phyloP scores from a whole-genome alignment of 192 early-diverging fungal genomes.

The Dimargaris verticillata region DNA sequence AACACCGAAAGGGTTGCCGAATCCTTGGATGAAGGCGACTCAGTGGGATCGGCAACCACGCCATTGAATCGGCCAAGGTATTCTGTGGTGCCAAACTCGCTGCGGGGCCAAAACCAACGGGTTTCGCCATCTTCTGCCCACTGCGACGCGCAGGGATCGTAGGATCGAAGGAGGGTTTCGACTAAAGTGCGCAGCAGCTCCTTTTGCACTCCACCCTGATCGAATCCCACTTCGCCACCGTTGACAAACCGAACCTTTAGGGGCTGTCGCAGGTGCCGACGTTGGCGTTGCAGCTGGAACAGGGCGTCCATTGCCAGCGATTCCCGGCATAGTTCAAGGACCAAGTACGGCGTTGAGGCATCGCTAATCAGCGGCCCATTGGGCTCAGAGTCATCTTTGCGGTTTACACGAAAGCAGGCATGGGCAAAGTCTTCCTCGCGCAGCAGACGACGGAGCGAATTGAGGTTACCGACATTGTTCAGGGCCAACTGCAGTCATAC shows the following conservation, averaged over 20 bases:
- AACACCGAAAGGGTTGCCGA: constrained; percentile 27
- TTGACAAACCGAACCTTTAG: constrained; percentile 73
- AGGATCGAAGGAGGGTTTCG: constrained; percentile 35
- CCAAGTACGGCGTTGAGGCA: constrained; percentile 33
- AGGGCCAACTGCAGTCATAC: too few relatives aligned
- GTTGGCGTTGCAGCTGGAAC: constrained; percentile 46
- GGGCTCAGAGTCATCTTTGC: too few relatives aligned
- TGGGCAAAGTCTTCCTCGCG: not conserved
- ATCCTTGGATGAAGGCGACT: not conserved
- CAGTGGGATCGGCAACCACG: constrained; percentile 14
- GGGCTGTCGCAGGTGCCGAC: constrained; percentile 55
- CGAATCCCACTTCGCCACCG: constrained; percentile 83
- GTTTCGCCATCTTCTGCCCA: constrained; percentile 48
- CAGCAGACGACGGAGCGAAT: not conserved
- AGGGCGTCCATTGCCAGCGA: constrained; percentile 50
- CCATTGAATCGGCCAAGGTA: too few relatives aligned
- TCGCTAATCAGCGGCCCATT: not conserved
- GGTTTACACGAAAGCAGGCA: not conserved
- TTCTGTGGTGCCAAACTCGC: constrained; percentile 3
- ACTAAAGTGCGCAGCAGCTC: constrained; percentile 80
- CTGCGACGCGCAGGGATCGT: constrained; percentile 50
- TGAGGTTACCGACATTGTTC: not conserved
- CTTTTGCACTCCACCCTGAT: constrained; percentile 93
- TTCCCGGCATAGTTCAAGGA: constrained; percentile 47
- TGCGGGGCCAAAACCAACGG: constrained; percentile 49